Percentiles rank a stretch among this genome's conserved stretches.
Conservation (phyloP, 345 rosid species). For the Cardamine chenopodiifolia region DNA sequence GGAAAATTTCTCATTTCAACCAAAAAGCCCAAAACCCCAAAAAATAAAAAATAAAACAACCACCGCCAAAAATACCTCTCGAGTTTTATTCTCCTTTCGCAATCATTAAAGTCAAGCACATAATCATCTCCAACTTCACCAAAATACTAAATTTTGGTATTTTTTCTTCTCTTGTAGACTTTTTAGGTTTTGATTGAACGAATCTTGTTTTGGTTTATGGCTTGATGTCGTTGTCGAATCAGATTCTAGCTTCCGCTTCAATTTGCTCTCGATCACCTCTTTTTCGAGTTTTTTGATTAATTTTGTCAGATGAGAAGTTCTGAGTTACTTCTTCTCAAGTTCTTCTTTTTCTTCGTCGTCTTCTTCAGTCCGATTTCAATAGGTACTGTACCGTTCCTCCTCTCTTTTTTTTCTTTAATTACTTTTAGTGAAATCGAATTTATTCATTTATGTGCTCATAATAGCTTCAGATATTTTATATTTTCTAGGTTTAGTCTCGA, state of each 20-base stretch:
- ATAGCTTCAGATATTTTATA: conserved; percentile 15
- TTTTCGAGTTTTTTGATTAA: conserved; percentile 7
- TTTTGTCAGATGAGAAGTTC: conserved; percentile 48
- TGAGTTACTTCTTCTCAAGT: conserved; percentile 39
- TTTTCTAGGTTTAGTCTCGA: conserved; percentile 6
- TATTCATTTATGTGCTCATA: background rate
- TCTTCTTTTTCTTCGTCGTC: conserved; percentile 45
- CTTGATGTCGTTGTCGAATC: conserved; percentile 18
- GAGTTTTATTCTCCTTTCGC: background rate
- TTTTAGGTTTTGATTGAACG: conserved; percentile 15
- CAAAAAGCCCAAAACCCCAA: conserved; percentile 15
- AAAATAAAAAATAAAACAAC: background rate
- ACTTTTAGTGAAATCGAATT: background rate
- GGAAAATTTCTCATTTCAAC: background rate
- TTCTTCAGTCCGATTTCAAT: conserved; percentile 46
- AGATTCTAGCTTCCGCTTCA: conserved; percentile 17
- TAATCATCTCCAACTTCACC: conserved; percentile 11
- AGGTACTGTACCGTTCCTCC: conserved; percentile 51
- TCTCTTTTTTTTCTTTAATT: background rate
- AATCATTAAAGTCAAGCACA: conserved; percentile 28
- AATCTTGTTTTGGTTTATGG: conserved; percentile 9
- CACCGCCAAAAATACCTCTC: background rate
- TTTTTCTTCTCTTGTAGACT: background rate
- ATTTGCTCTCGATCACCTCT: conserved; percentile 25
- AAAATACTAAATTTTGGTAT: background rate